These are phyloP conservation scores for Xanthoceras sorbifolium DNA, from an alignment of 345 rosid genomes.

Conservation along the genomic window DNA sequence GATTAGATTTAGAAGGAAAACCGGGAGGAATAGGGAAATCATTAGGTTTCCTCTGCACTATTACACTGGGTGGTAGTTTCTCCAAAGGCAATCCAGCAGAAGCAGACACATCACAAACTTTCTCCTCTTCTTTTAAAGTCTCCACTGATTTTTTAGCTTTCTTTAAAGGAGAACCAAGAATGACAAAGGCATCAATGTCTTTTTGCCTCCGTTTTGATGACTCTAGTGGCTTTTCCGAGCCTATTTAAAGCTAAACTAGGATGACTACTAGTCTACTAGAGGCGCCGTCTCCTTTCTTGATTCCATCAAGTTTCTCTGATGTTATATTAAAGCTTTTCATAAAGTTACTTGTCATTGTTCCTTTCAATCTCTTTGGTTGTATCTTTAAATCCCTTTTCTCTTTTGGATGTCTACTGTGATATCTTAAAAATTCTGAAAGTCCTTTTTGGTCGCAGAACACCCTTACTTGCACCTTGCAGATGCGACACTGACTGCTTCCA, in stretches of 20 bases:
- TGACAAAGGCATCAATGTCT: no score
- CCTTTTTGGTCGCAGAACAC: not conserved
- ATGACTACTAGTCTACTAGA: not conserved
- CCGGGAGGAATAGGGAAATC: constrained; percentile 14
- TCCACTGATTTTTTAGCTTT: not conserved
- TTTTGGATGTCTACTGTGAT: not conserved
- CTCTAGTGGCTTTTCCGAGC: no score
- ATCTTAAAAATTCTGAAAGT: not conserved
- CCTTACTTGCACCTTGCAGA: not conserved
- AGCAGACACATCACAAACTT: not conserved
- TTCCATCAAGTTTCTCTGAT: not conserved
- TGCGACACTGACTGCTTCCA: constrained; percentile 21
- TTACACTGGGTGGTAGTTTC: not conserved
- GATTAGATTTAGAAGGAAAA: constrained; percentile 11
- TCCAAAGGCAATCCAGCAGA: constrained; percentile 4
- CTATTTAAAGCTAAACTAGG: not conserved
- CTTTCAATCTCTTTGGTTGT: not conserved
- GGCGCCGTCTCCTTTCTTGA: not conserved
- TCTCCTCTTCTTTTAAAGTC: not conserved
- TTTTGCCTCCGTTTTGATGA: no score
- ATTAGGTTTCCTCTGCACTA: not conserved
- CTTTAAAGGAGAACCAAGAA: no score
- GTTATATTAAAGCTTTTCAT: not conserved
- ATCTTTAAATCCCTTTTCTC: no score
- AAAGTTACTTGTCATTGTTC: not conserved